phyloP scores from a whole-genome alignment of 345 rosid species.

The Dovyalis caffra region DNA sequence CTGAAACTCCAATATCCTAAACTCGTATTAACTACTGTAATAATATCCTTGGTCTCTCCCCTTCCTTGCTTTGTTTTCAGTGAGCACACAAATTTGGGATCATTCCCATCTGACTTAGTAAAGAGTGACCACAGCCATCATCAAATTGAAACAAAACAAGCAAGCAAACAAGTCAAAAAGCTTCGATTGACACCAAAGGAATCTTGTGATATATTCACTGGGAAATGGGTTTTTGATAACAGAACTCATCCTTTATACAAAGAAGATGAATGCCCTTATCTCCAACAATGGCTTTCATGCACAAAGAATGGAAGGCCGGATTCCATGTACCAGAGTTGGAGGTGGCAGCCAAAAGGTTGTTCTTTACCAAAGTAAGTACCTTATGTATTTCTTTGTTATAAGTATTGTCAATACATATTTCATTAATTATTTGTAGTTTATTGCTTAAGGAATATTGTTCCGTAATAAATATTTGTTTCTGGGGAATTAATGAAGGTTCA shows the following conservation, averaged over 20 bases:
- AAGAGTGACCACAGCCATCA: too few relatives aligned
- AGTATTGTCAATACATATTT: background rate
- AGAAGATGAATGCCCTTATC: slow-evolving; percentile 24
- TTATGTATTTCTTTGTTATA: background rate
- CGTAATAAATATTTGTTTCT: background rate
- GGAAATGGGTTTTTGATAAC: slow-evolving; percentile 30
- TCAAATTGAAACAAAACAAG: background rate
- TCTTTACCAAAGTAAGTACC: slow-evolving; percentile 30
- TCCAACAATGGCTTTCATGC: slow-evolving; percentile 21
- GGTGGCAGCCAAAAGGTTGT: slow-evolving; percentile 31
- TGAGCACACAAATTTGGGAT: too few relatives aligned
- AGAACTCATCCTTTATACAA: slow-evolving; percentile 21
- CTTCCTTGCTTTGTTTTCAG: too few relatives aligned
- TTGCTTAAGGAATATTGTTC: too few relatives aligned
- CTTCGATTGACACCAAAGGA: slow-evolving; percentile 7
- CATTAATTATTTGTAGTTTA: slow-evolving; percentile 8
- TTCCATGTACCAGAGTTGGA: slow-evolving; percentile 32
- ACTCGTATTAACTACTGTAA: too few relatives aligned
- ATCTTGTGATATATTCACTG: slow-evolving; percentile 25
- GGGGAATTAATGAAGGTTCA: slow-evolving; percentile 40
- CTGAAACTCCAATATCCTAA: too few relatives aligned
- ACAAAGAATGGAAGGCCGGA: slow-evolving; percentile 27
- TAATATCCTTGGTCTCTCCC: too few relatives aligned
- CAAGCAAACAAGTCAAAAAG: background rate
- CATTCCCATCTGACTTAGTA: too few relatives aligned